These are phyloP conservation scores for Colletotrichum sansevieriae DNA, from an alignment of 2,329 filamentous ascomycete species.

Conservation along the genomic window DNA sequence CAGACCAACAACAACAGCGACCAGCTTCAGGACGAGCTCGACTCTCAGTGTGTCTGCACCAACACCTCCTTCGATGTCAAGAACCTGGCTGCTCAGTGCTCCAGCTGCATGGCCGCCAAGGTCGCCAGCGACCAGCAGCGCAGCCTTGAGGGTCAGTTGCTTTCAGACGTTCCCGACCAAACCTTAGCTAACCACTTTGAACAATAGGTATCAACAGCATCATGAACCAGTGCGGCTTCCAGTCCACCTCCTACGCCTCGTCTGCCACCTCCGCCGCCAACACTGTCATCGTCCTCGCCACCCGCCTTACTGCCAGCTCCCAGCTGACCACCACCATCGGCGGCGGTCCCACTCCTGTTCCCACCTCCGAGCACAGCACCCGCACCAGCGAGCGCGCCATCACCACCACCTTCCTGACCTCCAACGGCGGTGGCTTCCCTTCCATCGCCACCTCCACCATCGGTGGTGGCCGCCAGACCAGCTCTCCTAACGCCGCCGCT, in stretches of 20 bases:
- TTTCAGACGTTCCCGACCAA: not conserved
- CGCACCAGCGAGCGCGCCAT: constrained; percentile 25
- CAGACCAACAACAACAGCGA: constrained; percentile 42
- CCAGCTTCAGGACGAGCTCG: constrained; percentile 34
- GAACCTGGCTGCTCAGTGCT: constrained; percentile 46
- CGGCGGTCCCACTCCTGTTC: constrained; percentile 24
- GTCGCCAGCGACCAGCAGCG: constrained; percentile 40
- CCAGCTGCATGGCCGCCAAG: constrained; percentile 54
- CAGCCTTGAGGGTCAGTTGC: constrained; percentile 37
- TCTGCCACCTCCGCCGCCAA: constrained; percentile 44
- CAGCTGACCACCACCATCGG: constrained; percentile 54
- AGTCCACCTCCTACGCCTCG: constrained; percentile 47
- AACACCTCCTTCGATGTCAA: constrained; percentile 41
- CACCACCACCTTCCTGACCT: constrained; percentile 41
- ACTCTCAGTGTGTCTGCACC: constrained; percentile 41
- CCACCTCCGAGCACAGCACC: constrained; percentile 8
- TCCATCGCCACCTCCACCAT: constrained; percentile 41
- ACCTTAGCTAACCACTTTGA: not conserved
- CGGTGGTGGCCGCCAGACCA: constrained; percentile 26
- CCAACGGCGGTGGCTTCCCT: constrained; percentile 33
- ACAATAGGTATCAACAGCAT: constrained; percentile 52
- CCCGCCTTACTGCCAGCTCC: constrained; percentile 48
- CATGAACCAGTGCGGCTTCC: constrained; percentile 52
- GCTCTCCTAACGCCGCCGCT: constrained; percentile 31
- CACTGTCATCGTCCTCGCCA: constrained; percentile 50